Percentiles rank a stretch among this genome's conserved stretches.
Conservation (phyloP, 108 stramenopile genomes). For the Nitzschia sp. region DNA sequence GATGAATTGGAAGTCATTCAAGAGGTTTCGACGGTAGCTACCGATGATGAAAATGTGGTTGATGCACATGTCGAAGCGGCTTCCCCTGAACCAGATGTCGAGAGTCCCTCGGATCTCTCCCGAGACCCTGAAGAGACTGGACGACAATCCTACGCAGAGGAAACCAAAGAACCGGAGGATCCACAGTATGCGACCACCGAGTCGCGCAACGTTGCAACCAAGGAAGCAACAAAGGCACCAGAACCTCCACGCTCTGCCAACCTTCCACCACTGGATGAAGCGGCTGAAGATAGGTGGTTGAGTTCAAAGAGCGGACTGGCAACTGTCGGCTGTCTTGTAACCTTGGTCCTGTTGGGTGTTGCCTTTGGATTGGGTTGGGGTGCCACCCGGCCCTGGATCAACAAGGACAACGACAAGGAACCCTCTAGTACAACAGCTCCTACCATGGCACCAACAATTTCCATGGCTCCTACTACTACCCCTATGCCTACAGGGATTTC, state of each 20-base stretch:
- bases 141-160: not conserved
- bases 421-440: not conserved
- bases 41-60: too few species aligned
- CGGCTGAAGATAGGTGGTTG: slow-evolving; percentile 3
- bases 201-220: too few species aligned
- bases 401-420: not conserved
- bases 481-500: not conserved
- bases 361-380: slow-evolving; percentile 6
- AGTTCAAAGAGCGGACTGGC: slow-evolving; percentile 3
- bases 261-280: not conserved
- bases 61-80: not conserved
- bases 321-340: not conserved
- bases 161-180: not conserved
- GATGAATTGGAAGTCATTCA: too few species aligned
- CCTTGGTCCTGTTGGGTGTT: not conserved
- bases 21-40: too few species aligned
- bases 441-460: not conserved
- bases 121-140: slow-evolving; percentile 10
- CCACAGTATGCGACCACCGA: too few species aligned
- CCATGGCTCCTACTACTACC: not conserved
- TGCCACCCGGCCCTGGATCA: not conserved
- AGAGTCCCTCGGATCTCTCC: not conserved
- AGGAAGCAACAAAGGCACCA: too few species aligned
- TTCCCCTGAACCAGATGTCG: not conserved
- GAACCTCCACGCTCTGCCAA: not conserved